Percentiles rank a stretch among this genome's conserved stretches.
Evolutionary conservation across 2,329 filamentous ascomycete genomes (phyloP).

Genomic region (Fusarium continuum): DNA sequence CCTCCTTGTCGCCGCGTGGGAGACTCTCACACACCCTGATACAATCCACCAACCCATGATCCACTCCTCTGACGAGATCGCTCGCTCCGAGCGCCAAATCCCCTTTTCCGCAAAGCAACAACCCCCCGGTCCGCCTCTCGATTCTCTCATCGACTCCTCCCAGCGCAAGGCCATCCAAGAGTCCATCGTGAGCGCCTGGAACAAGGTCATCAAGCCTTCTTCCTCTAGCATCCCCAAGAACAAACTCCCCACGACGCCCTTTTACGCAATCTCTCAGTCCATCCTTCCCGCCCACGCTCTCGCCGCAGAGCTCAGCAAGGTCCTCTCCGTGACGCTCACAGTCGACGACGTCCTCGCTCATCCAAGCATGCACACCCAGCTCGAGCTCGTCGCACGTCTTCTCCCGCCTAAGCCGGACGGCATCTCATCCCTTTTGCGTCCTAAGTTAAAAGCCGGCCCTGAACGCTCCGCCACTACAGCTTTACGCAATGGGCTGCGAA

Average conservation of each 20-base stretch:
- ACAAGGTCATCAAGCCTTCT: constrained; percentile 53
- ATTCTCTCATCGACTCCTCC: constrained; percentile 49
- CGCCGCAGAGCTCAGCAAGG: constrained; percentile 55
- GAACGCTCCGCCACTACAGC: constrained; percentile 9
- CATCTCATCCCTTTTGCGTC: constrained; percentile 20
- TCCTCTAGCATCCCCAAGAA: constrained; percentile 52
- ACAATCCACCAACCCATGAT: constrained; percentile 57
- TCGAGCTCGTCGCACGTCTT: constrained; percentile 52
- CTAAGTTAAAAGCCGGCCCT: constrained; percentile 1
- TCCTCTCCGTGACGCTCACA: constrained; percentile 53
- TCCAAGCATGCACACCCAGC: constrained; percentile 60
- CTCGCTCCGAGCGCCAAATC: constrained; percentile 51
- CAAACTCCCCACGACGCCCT: constrained; percentile 56
- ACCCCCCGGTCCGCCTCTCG: constrained; percentile 22
- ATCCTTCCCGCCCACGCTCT: constrained; percentile 60
- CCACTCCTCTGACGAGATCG: constrained; percentile 54
- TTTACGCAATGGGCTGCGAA: constrained; percentile 34
- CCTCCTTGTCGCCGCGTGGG: constrained; percentile 57
- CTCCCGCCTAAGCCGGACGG: constrained; percentile 33
- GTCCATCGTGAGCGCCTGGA: constrained; percentile 57
- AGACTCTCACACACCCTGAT: constrained; percentile 56
- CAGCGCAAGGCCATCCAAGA: constrained; percentile 54
- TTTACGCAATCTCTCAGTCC: constrained; percentile 62
- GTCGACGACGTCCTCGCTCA: constrained; percentile 61
- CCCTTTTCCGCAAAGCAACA: constrained; percentile 48